Evolutionary conservation across 2,329 filamentous ascomycete genomes (phyloP).

Genomic region (Mycogone perniciosa): DNA sequence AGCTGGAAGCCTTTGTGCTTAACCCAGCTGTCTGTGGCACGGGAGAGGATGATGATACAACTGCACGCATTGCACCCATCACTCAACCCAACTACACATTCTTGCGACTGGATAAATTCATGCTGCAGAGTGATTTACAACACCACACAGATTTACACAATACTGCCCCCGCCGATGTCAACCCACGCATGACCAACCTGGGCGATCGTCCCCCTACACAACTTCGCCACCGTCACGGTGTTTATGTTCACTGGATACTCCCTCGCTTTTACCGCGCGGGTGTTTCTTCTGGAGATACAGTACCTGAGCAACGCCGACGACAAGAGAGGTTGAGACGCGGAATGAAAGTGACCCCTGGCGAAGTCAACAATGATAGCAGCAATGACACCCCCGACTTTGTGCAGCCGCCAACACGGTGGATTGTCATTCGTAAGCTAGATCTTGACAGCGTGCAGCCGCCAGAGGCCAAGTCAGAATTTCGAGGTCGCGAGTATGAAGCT

Average conservation of each 20-base stretch:
- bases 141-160: constrained; percentile 32
- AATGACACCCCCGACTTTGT: constrained; percentile 13
- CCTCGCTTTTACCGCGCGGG: constrained; percentile 32
- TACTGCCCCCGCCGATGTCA: constrained; percentile 22
- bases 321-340: constrained; percentile 8
- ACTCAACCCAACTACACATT: constrained; percentile 42
- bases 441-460: constrained; percentile 13
- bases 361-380: not conserved
- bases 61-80: constrained; percentile 31
- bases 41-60: constrained; percentile 16
- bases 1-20: constrained; percentile 28
- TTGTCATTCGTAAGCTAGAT: constrained; percentile 29
- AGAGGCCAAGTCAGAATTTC: not conserved
- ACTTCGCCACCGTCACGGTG: constrained; percentile 29
- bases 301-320: not conserved
- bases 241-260: constrained; percentile 37
- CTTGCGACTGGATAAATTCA: constrained; percentile 31
- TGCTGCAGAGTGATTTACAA: constrained; percentile 33
- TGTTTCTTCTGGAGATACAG: constrained; percentile 3
- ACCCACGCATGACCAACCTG: constrained; percentile 32
- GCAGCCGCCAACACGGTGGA: constrained; percentile 29
- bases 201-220: constrained; percentile 33
- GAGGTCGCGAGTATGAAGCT: constrained; percentile 13
- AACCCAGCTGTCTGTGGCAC: constrained; percentile 23
- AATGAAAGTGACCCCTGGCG: not conserved